phyloP scores from a whole-genome alignment of 352 stramenopile genomes.

The Phytophthora nicotianae region DNA sequence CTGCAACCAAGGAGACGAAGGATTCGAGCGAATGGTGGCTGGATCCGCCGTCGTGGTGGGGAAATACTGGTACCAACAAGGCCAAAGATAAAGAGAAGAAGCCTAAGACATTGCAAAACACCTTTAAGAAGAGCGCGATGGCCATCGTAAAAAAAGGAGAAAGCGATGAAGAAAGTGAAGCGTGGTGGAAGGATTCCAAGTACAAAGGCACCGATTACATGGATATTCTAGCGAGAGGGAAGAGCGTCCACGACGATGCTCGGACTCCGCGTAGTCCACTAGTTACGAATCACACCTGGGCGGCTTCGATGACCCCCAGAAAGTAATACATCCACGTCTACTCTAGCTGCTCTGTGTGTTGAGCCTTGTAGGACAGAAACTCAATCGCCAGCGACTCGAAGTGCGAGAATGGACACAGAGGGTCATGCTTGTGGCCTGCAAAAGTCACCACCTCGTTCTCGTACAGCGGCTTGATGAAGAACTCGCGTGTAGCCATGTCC shows the following conservation, averaged over 20 bases:
- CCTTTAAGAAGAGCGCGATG: slow-evolving; percentile 28
- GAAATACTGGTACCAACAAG: slow-evolving; percentile 13
- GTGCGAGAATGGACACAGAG: slow-evolving; percentile 65
- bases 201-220: slow-evolving; percentile 83
- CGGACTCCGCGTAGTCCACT: slow-evolving; percentile 41
- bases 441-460: slow-evolving; percentile 59
- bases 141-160: slow-evolving; percentile 14
- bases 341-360: background rate
- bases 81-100: slow-evolving; percentile 40
- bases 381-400: slow-evolving; percentile 59
- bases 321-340: slow-evolving; percentile 24
- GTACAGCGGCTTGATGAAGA: slow-evolving; percentile 68
- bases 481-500: slow-evolving; percentile 41
- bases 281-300: slow-evolving; percentile 50
- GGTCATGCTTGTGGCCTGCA: slow-evolving; percentile 55
- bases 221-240: slow-evolving; percentile 37
- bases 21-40: slow-evolving; percentile 62
- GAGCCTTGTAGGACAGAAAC: slow-evolving; percentile 44
- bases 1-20: slow-evolving; percentile 9
- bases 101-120: slow-evolving; percentile 22
- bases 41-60: slow-evolving; percentile 75
- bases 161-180: slow-evolving; percentile 25
- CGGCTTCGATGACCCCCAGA: slow-evolving; percentile 25
- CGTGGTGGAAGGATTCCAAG: slow-evolving; percentile 71
- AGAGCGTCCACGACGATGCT: slow-evolving; percentile 15